Evolutionary conservation across 2,329 filamentous ascomycete genomes (phyloP), one percentile per base, ranked within the genome.

Genomic region (Sphaerostilbella broomeana): DNA sequence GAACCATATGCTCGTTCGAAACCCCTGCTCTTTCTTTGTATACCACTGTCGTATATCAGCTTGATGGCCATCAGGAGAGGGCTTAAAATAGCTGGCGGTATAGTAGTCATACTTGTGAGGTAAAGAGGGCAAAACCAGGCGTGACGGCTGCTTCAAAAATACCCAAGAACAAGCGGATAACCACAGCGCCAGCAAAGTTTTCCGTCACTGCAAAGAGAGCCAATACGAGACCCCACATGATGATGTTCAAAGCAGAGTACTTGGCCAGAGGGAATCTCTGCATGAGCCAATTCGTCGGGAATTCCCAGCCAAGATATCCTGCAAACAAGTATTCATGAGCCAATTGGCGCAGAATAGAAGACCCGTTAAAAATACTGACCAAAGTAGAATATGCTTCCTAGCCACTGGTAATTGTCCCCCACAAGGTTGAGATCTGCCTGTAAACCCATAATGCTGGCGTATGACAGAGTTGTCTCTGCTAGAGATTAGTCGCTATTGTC

Each of bases 161-260:
- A 11, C 46, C 46, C 7, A 48, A 21, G n/a, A 46, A 35, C 12
- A 44, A 30, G 4, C 46, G 43, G 25, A 48, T 38, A 5, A 44
- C 46, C 4, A 48, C 29, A 15, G 36, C 34, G 6, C 46, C 44
- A 2, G 31, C 37, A n/a, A 44, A 44, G 10, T 46, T 46, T 11
- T 39, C 29, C 1, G 31, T 33, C 5, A 16, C 26, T 4, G 43
- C 37, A 38, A 39, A 38, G 2, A 42, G 36, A 21, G 27, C 21
- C 11, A 48, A 35, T 2, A 46, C 32, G 3, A 40, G 15, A n/a
- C 43, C 46, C 46, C 46, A 48, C 19, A 34, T 30, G 13, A 42
- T 44, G 24, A 47, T 35, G 26, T 42, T 44, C 30, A 45, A 43
- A 12, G 39, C 37, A 12, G 43, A 39, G 20, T 47, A 46, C 10